Base-by-base conservation (phyloP, 2,329 filamentous ascomycete genomes). In the Scolecobasidium constrictum region DNA sequence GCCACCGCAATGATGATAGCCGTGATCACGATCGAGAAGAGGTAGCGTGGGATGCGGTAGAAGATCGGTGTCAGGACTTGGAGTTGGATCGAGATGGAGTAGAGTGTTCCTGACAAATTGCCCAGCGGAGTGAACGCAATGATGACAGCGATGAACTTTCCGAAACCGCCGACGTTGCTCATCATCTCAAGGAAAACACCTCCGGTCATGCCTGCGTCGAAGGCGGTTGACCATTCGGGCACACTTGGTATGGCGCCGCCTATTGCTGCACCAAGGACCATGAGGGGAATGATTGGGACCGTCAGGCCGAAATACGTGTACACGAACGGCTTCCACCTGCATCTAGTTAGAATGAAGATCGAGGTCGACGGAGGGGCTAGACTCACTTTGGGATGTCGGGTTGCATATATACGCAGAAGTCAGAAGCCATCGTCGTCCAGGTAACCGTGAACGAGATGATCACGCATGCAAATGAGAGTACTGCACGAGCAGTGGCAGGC, bases 211-310 rank as follows among this genome's bases (percentile, higher is more conserved):
- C 69, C 73, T 35, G 59, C 50, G 3, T 70, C 62, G 52, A 78
- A 78, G 2, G 66, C 73, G 3, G 60, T 64, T n/a, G 63, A 50
- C 75, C 76, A 80, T 3, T 59, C 57, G 0, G 72, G 66, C 2
- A 72, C 63, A 48, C 69, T 74, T 18, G 69, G 63, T 1, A 76
- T 65, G 21, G 75, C 75, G 5, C 75, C 75, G 15, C 70, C 75
- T 35, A 82, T 77, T n/a, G 77, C 77, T 7, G 77, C 73, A 5
- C 78, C 78, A 1, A 81, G 68, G 1, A 66, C 66, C 75, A 82
- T 79, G 40, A 81, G 66, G 0, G 73, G 63, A 28, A 77, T 63
- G 0, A 73, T 74, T 0, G 76, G 75, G 4, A 73, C 49, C 5
- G 66, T 56, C 2, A 78, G 66, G 7, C 78, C 77, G 11, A 65